phyloP scores from a whole-genome alignment of 441 rosid genomes.

The Corymbia calophylla region DNA sequence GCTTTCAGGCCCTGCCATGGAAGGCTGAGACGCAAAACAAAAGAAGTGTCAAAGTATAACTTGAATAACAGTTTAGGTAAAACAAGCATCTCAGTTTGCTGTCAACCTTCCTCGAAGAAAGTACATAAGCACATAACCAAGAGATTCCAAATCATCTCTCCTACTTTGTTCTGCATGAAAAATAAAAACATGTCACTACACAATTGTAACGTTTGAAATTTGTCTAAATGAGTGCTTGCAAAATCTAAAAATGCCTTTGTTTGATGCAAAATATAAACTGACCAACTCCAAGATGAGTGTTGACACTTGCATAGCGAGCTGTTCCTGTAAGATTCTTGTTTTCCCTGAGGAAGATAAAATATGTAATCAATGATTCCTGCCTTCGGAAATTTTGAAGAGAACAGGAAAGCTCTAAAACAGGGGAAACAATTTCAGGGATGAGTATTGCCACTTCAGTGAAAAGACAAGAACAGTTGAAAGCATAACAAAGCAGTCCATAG shows the following conservation, averaged over 20 bases:
- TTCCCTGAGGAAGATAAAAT: conserved; percentile 2
- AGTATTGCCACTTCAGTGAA: neutral
- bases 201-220: neutral
- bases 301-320: conserved; percentile 16
- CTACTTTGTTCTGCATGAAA: conserved; percentile 11
- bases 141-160: conserved; percentile 17
- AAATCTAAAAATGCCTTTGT: neutral
- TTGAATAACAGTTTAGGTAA: neutral
- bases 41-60: neutral
- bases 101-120: conserved; percentile 15
- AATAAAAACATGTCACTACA: neutral
- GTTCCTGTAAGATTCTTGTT: conserved; percentile 20
- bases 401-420: neutral
- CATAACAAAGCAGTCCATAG: neutral
- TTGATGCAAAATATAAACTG: neutral
- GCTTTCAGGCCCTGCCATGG: conserved; percentile 17
- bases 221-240: neutral
- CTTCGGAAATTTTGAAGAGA: neutral
- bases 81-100: neutral
- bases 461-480: neutral
- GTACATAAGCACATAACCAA: conserved; percentile 18
- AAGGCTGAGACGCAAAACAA: neutral
- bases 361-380: neutral
- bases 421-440: neutral
- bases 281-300: conserved; percentile 16